Evolutionary conservation across 768 basidiomycete genomes (phyloP), one percentile per base, ranked within the genome.

Genomic region (Podaxis sp.): DNA sequence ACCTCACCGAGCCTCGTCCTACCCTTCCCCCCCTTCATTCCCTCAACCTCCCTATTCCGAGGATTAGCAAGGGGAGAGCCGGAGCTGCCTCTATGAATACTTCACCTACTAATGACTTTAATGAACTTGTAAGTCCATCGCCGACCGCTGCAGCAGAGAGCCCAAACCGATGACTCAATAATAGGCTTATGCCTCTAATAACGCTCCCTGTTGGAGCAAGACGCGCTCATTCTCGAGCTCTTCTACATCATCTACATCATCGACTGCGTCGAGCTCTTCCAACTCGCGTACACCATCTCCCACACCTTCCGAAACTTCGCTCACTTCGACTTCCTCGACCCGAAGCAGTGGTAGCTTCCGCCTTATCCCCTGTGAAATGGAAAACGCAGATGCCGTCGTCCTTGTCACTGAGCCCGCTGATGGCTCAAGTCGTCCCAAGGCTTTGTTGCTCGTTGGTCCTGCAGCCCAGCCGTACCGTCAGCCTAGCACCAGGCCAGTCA

Each of bases 11-110:
- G 10, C 59, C 60, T 41, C 83, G 83, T 36, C 84, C 84, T 24
- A 82, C 78, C 1, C 81, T 87, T 12, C 85, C 85, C 13, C 75
- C 86, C 11, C 76, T 87, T 11, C 82, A 76, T 60, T 73, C 82
- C 10, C 81, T 86, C 60, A 71, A 80, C 58, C 77, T 86, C 46
- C 68, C 68, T 30, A 36, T 46, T 55, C 60, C 52, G 17, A 61
- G 30, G 50, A 62, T 62, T n/a, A 54, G 44, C 41, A 15, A 46
- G 28, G 60, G 60, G 37, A 55, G 40, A 55, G 40, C 52, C 46
- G 33, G 30, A 36, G 15, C 70, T 70, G 66, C 72, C 63, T 49
- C 66, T 66, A 57, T 58, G 57, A 38, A 62, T 53, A 54, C 48
- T 62, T 58, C 28, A 41, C 48, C 62, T 60, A 44, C 62, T 64